A percentile compares a stretch with the other conserved stretches of the same genome.
phyloP scores from a whole-genome alignment of 129 eudicot species.

The Pseudognaphalium luteoalbum region DNA sequence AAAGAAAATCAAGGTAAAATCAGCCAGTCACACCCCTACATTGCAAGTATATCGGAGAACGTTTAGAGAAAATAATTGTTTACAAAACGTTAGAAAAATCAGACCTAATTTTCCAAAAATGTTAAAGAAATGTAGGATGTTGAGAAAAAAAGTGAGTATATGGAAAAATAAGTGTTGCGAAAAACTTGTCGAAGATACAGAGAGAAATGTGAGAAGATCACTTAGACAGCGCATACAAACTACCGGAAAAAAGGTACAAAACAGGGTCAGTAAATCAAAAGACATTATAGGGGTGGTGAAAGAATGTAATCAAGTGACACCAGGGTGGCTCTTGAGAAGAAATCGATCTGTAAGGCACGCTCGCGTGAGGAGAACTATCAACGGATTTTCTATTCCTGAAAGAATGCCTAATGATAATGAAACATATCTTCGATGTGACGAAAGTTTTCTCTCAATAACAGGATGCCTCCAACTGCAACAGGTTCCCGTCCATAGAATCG shows the following conservation, averaged over 20 bases:
- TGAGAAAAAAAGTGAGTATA: slow-evolving; percentile 26
- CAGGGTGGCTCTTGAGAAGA: slow-evolving; percentile 11
- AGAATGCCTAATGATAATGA: slow-evolving; percentile 3
- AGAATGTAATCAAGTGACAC: not conserved
- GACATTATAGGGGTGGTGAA: slow-evolving; percentile 6
- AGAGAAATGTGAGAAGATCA: slow-evolving; percentile 17
- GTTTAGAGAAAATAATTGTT: slow-evolving; percentile 34
- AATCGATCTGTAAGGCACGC: slow-evolving; percentile 21
- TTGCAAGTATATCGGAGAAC: slow-evolving; percentile 34
- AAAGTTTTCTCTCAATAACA: slow-evolving; percentile 18
- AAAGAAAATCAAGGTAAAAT: slow-evolving; percentile 14
- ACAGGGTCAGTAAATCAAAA: slow-evolving; percentile 22
- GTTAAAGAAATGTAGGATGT: slow-evolving; percentile 37
- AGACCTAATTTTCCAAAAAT: slow-evolving; percentile 40
- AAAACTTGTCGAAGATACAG: slow-evolving; percentile 10
- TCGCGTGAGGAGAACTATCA: slow-evolving; percentile 10
- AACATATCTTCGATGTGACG: not conserved
- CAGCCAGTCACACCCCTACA: slow-evolving; percentile 1
- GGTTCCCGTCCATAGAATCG: slow-evolving; percentile 18
- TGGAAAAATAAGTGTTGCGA: not conserved
- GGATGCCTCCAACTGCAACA: slow-evolving; percentile 15
- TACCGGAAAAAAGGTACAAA: slow-evolving; percentile 3
- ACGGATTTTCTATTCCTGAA: not conserved
- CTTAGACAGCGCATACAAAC: slow-evolving; percentile 9
- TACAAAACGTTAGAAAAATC: slow-evolving; percentile 29